These are phyloP conservation scores for Arabis alpina DNA, from an alignment of 345 rosid genomes.

Conservation along the genomic window DNA sequence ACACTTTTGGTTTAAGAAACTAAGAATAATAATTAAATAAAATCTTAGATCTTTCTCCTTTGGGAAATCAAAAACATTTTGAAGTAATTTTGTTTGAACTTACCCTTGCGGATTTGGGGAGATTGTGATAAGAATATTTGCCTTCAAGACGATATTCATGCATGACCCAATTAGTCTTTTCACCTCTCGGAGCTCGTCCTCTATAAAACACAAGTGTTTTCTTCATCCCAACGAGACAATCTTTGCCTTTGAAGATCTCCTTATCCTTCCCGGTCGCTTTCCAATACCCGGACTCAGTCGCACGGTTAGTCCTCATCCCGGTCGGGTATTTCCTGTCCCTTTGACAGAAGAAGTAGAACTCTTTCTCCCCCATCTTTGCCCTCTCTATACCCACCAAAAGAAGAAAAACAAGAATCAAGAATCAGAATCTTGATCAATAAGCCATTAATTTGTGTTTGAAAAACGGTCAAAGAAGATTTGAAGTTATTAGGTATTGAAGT, in stretches of 20 bases:
- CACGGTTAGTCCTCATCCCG: slow-evolving; percentile 95
- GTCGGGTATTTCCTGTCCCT: slow-evolving; percentile 94
- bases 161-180: slow-evolving; percentile 96
- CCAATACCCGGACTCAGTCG: slow-evolving; percentile 94
- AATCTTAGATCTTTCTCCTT: slow-evolving; percentile 9
- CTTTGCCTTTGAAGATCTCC: slow-evolving; percentile 67
- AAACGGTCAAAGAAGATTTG: slow-evolving; percentile 18
- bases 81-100: background rate
- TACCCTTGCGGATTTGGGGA: slow-evolving; percentile 77
- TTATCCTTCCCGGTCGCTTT: slow-evolving; percentile 98
- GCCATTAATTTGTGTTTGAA: slow-evolving; percentile 11
- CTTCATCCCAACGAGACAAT: slow-evolving; percentile 91
- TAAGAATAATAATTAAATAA: slow-evolving; percentile 20
- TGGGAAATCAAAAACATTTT: slow-evolving; percentile 8
- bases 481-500: slow-evolving; percentile 3
- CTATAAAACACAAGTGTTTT: slow-evolving; percentile 95
- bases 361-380: slow-evolving; percentile 97
- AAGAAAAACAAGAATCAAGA: background rate
- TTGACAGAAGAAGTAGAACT: slow-evolving; percentile 92
- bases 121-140: slow-evolving; percentile 75
- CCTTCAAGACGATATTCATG: slow-evolving; percentile 96
- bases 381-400: slow-evolving; percentile 52
- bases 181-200: slow-evolving; percentile 97
- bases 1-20: slow-evolving; percentile 35
- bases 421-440: slow-evolving; percentile 29